Percentiles rank a stretch among this genome's conserved stretches.
phyloP scores from a whole-genome alignment of 169 alveolate species.

The Ichthyophthirius multifiliis region DNA sequence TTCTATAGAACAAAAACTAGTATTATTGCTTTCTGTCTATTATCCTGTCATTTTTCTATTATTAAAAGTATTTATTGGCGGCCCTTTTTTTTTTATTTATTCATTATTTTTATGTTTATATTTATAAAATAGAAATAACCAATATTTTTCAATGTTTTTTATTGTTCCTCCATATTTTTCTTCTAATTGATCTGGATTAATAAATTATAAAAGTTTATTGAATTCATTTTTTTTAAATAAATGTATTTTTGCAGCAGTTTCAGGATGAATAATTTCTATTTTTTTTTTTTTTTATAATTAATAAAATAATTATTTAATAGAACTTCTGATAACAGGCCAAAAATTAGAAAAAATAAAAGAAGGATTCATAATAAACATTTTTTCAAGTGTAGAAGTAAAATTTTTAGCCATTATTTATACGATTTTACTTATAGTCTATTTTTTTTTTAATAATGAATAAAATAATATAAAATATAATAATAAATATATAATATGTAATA shows the following conservation, averaged over 20 bases:
- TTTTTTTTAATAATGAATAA: too few species aligned
- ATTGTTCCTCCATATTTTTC: constrained; percentile 26
- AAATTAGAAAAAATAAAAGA: constrained; percentile 19
- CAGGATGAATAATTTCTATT: constrained; percentile 34
- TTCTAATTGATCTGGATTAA: constrained; percentile 28
- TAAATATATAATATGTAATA: not conserved
- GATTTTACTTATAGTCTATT: constrained; percentile 20
- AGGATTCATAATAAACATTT: constrained; percentile 39
- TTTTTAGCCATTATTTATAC: constrained; percentile 24
- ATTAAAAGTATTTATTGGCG: not conserved
- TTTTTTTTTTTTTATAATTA: not conserved
- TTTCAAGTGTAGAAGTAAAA: constrained; percentile 25
- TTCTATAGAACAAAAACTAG: not conserved
- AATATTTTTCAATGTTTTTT: constrained; percentile 8
- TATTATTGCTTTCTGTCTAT: not conserved
- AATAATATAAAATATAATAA: too few species aligned
- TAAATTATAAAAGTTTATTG: constrained; percentile 1
- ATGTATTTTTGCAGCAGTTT: constrained; percentile 32
- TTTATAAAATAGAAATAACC: not conserved
- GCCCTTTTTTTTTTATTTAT: not conserved
- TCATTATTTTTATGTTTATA: not conserved
- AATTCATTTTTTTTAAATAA: constrained; percentile 21
- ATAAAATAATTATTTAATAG: not conserved
- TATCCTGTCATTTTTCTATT: not conserved
- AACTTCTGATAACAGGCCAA: constrained; percentile 33